Conservation (phyloP, 164 flowering plant genomes). For the Malania oleifera region DNA sequence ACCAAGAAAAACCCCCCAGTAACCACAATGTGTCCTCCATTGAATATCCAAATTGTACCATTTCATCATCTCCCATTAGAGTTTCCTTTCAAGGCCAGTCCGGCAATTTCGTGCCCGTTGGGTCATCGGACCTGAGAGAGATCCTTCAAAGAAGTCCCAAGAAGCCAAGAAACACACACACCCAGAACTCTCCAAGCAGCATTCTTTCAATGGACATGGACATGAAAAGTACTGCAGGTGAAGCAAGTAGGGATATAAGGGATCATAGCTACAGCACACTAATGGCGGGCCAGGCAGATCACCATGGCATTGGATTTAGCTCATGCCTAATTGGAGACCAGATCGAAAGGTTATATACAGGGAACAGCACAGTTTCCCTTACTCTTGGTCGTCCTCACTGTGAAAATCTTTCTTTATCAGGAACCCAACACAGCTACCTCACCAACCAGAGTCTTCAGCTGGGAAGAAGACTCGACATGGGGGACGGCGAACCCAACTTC, state of each 20-base stretch:
- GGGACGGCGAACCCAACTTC: slow-evolving; percentile 22
- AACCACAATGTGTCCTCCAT: slow-evolving; percentile 3
- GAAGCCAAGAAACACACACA: slow-evolving; percentile 22
- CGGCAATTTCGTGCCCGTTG: slow-evolving; percentile 22
- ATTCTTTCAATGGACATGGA: slow-evolving; percentile 34
- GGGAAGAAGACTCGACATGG: slow-evolving; percentile 30
- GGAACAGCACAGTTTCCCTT: slow-evolving; percentile 41
- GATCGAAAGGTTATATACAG: slow-evolving; percentile 28
- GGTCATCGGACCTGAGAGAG: slow-evolving; percentile 26
- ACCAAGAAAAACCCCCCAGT: not conserved
- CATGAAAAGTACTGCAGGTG: no score
- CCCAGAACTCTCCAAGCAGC: slow-evolving; percentile 24
- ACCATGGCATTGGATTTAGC: slow-evolving; percentile 18
- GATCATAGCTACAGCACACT: slow-evolving; percentile 14
- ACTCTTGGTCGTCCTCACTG: slow-evolving; percentile 50
- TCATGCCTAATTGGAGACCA: slow-evolving; percentile 29
- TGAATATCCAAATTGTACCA: slow-evolving; percentile 12
- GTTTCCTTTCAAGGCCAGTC: slow-evolving; percentile 11
- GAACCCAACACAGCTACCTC: slow-evolving; percentile 27
- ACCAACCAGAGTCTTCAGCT: slow-evolving; percentile 30
- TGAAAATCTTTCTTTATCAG: slow-evolving; percentile 33
- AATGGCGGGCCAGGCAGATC: slow-evolving; percentile 5
- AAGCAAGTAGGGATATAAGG: slow-evolving; percentile 1
- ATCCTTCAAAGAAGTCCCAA: slow-evolving; percentile 24
- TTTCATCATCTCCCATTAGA: slow-evolving; percentile 17